These are phyloP conservation scores for Cercophora sp. DNA, from an alignment of 495 filamentous ascomycete species.

Conservation along the genomic window DNA sequence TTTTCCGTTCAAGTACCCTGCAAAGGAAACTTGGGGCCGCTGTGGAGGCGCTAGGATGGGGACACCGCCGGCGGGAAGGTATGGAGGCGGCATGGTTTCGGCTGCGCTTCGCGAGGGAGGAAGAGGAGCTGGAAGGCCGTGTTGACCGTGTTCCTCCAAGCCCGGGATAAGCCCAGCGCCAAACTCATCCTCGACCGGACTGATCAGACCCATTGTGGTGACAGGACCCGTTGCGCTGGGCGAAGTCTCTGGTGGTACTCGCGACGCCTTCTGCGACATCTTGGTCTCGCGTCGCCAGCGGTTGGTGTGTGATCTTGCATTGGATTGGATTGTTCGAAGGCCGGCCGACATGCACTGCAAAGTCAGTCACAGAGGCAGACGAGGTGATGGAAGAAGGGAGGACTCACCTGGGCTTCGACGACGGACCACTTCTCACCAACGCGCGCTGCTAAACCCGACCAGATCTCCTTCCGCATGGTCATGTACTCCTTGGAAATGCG, in stretches of 20 bases:
- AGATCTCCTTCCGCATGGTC: constrained; percentile 63
- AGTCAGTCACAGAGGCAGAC: too few relatives aligned
- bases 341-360: constrained; percentile 46
- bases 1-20: too few relatives aligned
- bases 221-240: not conserved
- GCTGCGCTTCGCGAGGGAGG: too few relatives aligned
- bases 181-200: constrained; percentile 10
- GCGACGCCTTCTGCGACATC: constrained; percentile 1
- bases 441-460: constrained; percentile 57
- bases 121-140: too few relatives aligned
- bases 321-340: constrained; percentile 44
- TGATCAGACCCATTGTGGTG: constrained; percentile 7
- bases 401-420: constrained; percentile 64
- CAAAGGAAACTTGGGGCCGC: too few relatives aligned
- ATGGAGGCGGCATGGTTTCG: too few relatives aligned
- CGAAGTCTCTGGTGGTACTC: not conserved
- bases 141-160: too few relatives aligned
- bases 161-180: too few relatives aligned
- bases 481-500: constrained; percentile 63
- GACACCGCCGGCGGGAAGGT: too few relatives aligned
- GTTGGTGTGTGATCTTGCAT: constrained; percentile 42
- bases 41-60: too few relatives aligned
- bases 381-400: too few relatives aligned
- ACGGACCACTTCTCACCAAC: constrained; percentile 64
- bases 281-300: constrained; percentile 34